Evolutionary conservation across 2,329 filamentous ascomycete species (phyloP).

Genomic region (Botryosphaeria dothidea): DNA sequence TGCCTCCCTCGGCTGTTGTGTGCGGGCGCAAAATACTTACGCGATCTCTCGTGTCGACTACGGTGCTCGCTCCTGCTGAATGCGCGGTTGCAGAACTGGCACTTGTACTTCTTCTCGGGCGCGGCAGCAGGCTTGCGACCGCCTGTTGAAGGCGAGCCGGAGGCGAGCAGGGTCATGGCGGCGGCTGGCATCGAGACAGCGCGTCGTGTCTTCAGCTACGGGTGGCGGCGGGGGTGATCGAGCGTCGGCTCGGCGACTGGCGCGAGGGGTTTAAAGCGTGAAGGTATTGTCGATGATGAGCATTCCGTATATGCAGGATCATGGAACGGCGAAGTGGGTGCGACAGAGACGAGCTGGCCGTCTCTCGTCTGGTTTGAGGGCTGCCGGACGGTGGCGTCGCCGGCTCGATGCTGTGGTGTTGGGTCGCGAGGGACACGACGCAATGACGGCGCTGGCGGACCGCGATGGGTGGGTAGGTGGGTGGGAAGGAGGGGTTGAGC

Average conservation of each 20-base stretch:
- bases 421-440: conserved; percentile 9
- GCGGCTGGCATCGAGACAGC: conserved; percentile 58
- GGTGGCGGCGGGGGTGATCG: conserved; percentile 11
- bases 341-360: conserved; percentile 19
- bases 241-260: conserved; percentile 20
- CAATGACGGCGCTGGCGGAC: conserved; percentile 9
- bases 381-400: conserved; percentile 11
- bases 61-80: conserved; percentile 97
- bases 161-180: conserved; percentile 62
- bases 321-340: conserved; percentile 16
- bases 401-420: background rate
- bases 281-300: conserved; percentile 18
- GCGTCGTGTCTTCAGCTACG: conserved; percentile 14
- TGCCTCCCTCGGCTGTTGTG: conserved; percentile 26
- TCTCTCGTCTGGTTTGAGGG: conserved; percentile 16
- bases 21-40: conserved; percentile 63
- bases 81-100: conserved; percentile 95
- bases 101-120: conserved; percentile 99
- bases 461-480: conserved; percentile 1
- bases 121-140: conserved; percentile 71
- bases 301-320: conserved; percentile 20
- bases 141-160: conserved; percentile 65
- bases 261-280: conserved; percentile 19
- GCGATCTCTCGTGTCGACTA: conserved; percentile 94
- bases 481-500: conserved; percentile 11